A percentile compares a stretch with the other conserved stretches of the same genome.
These are phyloP conservation scores for Priceomyces castillae DNA, from an alignment of 805 yeast genomes.

Conservation along the genomic window DNA sequence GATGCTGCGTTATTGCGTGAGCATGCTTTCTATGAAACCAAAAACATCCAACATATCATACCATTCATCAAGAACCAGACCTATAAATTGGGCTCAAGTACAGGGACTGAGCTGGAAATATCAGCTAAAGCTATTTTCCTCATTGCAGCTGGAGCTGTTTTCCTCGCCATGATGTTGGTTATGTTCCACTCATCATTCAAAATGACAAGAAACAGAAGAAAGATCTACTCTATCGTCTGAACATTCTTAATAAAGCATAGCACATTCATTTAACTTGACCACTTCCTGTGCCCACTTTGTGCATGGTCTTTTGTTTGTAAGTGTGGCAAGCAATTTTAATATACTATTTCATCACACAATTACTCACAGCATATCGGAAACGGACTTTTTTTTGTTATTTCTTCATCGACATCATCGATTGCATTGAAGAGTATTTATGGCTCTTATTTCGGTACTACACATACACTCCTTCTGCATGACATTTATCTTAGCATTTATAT, in stretches of 20 bases:
- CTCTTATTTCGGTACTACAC: not conserved
- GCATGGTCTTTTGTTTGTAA: too few relatives aligned
- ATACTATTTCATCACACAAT: too few relatives aligned
- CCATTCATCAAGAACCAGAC: slow-evolving; percentile 23
- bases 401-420: not conserved
- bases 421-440: too few relatives aligned
- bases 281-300: too few relatives aligned
- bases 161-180: not conserved
- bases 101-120: not conserved
- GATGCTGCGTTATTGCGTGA: slow-evolving; percentile 20
- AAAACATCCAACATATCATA: slow-evolving; percentile 21
- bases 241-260: not conserved
- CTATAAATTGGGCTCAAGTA: slow-evolving; percentile 13
- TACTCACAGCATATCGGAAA: too few relatives aligned
- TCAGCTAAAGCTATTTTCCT: not conserved
- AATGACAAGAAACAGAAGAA: not conserved
- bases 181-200: not conserved
- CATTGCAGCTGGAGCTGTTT: not conserved
- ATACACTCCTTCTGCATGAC: slow-evolving; percentile 4
- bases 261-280: too few relatives aligned
- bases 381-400: too few relatives aligned
- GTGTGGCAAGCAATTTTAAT: too few relatives aligned
- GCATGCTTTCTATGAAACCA: slow-evolving; percentile 30
- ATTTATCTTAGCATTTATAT: not conserved
- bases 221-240: not conserved